These are phyloP conservation scores for Fusarium sp. DNA, from an alignment of 2,329 filamentous ascomycete species.

Conservation along the genomic window DNA sequence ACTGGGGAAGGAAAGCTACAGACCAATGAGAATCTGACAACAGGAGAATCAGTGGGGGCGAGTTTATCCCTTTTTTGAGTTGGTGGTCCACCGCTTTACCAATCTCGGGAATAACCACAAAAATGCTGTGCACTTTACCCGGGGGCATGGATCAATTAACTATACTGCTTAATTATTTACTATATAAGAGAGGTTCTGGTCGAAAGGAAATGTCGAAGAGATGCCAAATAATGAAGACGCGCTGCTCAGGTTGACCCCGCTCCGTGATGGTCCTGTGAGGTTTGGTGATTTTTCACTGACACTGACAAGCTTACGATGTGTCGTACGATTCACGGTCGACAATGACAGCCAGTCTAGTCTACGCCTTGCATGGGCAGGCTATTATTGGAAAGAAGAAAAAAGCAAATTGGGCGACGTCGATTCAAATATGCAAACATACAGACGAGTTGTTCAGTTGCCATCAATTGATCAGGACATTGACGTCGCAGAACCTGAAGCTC, in stretches of 20 bases:
- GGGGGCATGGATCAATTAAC: neutral
- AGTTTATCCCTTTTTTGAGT: slow-evolving; percentile 5
- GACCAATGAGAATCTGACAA: slow-evolving; percentile 7
- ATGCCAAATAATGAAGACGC: neutral
- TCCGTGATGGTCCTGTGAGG: neutral
- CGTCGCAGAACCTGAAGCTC: neutral
- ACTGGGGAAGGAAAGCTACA: neutral
- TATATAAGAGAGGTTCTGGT: neutral
- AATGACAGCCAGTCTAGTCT: neutral
- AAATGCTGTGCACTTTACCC: neutral
- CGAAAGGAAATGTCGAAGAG: neutral
- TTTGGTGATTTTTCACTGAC: neutral
- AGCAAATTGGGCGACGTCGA: neutral
- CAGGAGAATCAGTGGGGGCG: slow-evolving; percentile 7
- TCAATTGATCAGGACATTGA: neutral
- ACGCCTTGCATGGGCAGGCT: neutral
- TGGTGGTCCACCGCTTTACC: slow-evolving; percentile 2
- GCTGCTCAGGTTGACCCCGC: neutral
- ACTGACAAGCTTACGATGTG: neutral
- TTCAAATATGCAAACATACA: neutral
- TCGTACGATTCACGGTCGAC: neutral
- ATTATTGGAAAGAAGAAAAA: neutral
- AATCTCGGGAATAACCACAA: slow-evolving; percentile 24
- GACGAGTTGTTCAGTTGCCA: neutral
- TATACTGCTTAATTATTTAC: neutral